These are phyloP conservation scores for Neurospora sp. DNA, from an alignment of 495 filamentous ascomycete genomes.

Conservation along the genomic window DNA sequence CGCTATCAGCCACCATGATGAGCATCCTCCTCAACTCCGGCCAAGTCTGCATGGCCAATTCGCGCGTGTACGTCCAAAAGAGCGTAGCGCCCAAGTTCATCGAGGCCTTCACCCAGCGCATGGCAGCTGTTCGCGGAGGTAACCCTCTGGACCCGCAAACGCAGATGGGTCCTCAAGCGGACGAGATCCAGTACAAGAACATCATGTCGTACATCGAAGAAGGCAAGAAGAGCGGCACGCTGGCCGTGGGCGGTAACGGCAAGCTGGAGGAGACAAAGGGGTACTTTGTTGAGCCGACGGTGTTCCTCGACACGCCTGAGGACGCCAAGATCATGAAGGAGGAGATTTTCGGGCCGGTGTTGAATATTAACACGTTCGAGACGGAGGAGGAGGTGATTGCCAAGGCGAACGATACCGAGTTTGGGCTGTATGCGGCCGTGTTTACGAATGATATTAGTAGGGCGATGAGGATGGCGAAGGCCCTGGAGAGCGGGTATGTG, in stretches of 20 bases:
- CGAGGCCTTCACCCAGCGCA: conserved; percentile 43
- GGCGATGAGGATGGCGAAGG: conserved; percentile 57
- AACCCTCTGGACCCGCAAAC: conserved; percentile 49
- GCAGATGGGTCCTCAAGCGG: conserved; percentile 53
- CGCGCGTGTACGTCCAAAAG: conserved; percentile 60
- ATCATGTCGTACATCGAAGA: conserved; percentile 26
- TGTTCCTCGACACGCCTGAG: conserved; percentile 62
- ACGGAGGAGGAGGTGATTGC: conserved; percentile 51
- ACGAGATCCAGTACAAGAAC: conserved; percentile 26
- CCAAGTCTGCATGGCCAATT: conserved; percentile 73
- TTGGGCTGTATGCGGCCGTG: conserved; percentile 64
- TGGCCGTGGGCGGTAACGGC: conserved; percentile 19
- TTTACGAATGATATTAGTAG: conserved; percentile 61
- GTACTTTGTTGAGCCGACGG: conserved; percentile 54
- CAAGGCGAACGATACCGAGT: conserved; percentile 63
- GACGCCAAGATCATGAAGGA: conserved; percentile 49
- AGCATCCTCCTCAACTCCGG: conserved; percentile 61
- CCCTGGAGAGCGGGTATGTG: conserved; percentile 53
- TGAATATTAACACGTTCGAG: conserved; percentile 59
- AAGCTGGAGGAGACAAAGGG: conserved; percentile 16
- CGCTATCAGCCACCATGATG: conserved; percentile 62
- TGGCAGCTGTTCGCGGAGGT: conserved; percentile 49
- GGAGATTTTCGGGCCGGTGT: conserved; percentile 54
- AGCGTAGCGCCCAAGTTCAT: conserved; percentile 50
- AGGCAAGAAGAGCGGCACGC: conserved; percentile 21